These are phyloP conservation scores for Rasamsonia emersonii DNA, from an alignment of 2,329 filamentous ascomycete species.

Conservation along the genomic window DNA sequence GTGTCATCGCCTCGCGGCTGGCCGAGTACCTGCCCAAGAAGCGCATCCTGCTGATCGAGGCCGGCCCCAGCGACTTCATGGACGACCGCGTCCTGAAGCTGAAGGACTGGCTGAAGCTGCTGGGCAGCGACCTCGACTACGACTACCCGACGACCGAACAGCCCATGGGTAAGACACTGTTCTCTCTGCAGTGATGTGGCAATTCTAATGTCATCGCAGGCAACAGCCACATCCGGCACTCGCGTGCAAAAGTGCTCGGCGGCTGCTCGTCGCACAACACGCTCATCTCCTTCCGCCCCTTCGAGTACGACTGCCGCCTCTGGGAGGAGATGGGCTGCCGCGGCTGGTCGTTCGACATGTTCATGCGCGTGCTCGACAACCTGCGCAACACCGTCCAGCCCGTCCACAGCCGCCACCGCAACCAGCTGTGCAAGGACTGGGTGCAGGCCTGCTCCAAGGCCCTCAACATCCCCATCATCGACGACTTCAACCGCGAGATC, in stretches of 20 bases:
- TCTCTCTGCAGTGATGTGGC: conserved; percentile 1
- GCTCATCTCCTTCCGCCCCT: conserved; percentile 83
- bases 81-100: conserved; percentile 79
- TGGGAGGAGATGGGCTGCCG: conserved; percentile 76
- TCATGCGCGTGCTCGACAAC: conserved; percentile 73
- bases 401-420: conserved; percentile 74
- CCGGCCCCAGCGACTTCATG: conserved; percentile 79
- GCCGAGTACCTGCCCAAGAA: conserved; percentile 77
- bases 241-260: conserved; percentile 82
- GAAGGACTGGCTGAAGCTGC: conserved; percentile 75
- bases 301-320: conserved; percentile 76
- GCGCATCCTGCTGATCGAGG: conserved; percentile 75
- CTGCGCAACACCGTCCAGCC: conserved; percentile 85
- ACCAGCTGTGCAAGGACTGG: conserved; percentile 90
- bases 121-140: conserved; percentile 83
- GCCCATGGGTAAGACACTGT: conserved; percentile 53
- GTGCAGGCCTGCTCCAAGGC: conserved; percentile 69
- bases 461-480: conserved; percentile 69
- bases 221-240: conserved; percentile 87
- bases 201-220: conserved; percentile 37
- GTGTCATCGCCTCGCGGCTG: conserved; percentile 71
- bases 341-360: conserved; percentile 79
- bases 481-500: conserved; percentile 84
- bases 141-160: conserved; percentile 86
- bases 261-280: conserved; percentile 94